Percentiles rank a stretch among this genome's conserved stretches.
These are phyloP conservation scores for Diaporthe helianthi DNA, from an alignment of 2,329 filamentous ascomycete species.

Conservation along the genomic window DNA sequence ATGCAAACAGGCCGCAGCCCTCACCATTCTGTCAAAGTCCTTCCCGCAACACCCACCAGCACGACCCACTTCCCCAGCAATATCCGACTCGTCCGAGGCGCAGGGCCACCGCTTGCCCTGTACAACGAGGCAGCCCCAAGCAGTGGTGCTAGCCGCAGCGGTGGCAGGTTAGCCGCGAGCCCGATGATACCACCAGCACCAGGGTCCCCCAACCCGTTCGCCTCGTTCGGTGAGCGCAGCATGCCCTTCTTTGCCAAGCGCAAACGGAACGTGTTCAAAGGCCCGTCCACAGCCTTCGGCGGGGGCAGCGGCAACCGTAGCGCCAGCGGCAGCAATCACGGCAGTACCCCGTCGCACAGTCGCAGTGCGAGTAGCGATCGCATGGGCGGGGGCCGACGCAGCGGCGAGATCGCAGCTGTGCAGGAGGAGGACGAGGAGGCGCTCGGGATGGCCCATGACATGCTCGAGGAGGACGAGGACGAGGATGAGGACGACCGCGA, in stretches of 20 bases:
- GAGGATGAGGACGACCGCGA: conserved; percentile 54
- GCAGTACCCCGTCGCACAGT: conserved; percentile 45
- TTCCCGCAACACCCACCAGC: conserved; percentile 84
- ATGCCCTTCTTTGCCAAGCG: conserved; percentile 75
- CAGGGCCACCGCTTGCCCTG: conserved; percentile 53
- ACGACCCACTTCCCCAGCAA: conserved; percentile 77
- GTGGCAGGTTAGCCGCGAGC: conserved; percentile 41
- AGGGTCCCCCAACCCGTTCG: conserved; percentile 63
- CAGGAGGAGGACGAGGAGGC: conserved; percentile 67
- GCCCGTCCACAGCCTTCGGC: conserved; percentile 70
- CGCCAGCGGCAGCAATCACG: conserved; percentile 42
- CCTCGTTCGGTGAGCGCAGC: conserved; percentile 47
- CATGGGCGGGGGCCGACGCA: conserved; percentile 64
- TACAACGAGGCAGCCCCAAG: conserved; percentile 67
- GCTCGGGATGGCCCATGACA: conserved; percentile 38
- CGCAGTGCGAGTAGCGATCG: conserved; percentile 68
- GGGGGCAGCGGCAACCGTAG: conserved; percentile 44
- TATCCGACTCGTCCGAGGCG: conserved; percentile 78
- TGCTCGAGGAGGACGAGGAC: conserved; percentile 47
- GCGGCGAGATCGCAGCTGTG: conserved; percentile 74
- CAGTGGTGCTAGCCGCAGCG: conserved; percentile 24
- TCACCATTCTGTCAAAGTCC: conserved; percentile 91
- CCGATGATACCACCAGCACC: conserved; percentile 50
- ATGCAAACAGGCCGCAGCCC: conserved; percentile 73
- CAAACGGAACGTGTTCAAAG: conserved; percentile 84